Base-by-base conservation (phyloP, 108 stramenopile species). In the Schizochytrium sp. region DNA sequence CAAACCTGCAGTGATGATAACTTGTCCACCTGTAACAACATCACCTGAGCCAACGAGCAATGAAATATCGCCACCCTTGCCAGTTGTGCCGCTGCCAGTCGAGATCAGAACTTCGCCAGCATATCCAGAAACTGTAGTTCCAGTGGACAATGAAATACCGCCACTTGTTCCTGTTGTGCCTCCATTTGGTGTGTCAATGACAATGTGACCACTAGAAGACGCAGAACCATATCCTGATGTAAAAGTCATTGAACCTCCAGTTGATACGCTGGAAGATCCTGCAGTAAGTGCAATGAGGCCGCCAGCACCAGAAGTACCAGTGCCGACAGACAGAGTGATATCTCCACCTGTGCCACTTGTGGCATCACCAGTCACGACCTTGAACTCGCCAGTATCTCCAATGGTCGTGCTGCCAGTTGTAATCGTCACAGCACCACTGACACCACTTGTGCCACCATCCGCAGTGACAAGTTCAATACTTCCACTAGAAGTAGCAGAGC, bases 281-380 rank as follows among this genome's bases (percentile, higher is more conserved):
- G 89, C 89, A 5, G 87, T 87, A 38, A 90, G 7, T 8, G 58
- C 46, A n/a, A 90, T 46, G 57, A 47, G 53, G 2, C 90, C 90
- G 57, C 93, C 93, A 3, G 61, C 87, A 3, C 93, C 93, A 41
- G 38, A 55, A 19, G 72, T 53, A 12, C 91, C 91, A 3, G 8
- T n/a, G 4, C 93, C 92, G 8, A 92, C 91, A 12, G 89, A 91
- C 46, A 93, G 47, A 4, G 69, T n/a, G 50, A 93, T 73, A 0
- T 55, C 50, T 0, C 93, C 93, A 2, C 92, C 46, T 56, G 49
- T 89, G 10, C 92, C 92, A 17, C 42, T 57, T 38, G 38, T 53
- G 8, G 50, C 53, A n/a, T 28, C 28, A 83, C 57, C 57, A 10
- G 57, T 58, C 13, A 15, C 17, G 0, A 72, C 72, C 42, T 28